Conservation (phyloP, 2,329 filamentous ascomycete genomes). For the Didymella keratinophila region DNA sequence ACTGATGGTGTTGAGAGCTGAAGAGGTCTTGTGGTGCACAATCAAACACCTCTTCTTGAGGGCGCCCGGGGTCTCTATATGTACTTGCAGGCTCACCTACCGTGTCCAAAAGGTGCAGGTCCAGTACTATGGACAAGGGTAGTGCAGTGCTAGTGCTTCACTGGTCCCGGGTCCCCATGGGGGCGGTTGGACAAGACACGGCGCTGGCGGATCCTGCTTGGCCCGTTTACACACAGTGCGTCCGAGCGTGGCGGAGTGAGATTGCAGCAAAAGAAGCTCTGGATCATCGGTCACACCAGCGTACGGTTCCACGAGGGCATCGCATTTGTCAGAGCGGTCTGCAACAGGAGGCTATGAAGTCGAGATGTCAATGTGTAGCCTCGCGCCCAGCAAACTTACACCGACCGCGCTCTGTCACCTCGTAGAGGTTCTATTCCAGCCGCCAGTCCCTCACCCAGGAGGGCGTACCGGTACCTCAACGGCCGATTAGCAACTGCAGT, state of each 20-base stretch:
- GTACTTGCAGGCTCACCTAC: slow-evolving; percentile 31
- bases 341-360: neutral
- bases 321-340: slow-evolving; percentile 28
- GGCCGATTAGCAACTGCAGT: slow-evolving; percentile 21
- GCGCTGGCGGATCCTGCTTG: slow-evolving; percentile 38
- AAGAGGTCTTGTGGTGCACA: slow-evolving; percentile 29
- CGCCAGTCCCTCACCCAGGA: slow-evolving; percentile 17
- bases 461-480: slow-evolving; percentile 24
- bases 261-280: slow-evolving; percentile 18
- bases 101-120: slow-evolving; percentile 12
- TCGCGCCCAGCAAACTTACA: slow-evolving; percentile 2
- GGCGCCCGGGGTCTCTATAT: slow-evolving; percentile 40
- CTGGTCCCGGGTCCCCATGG: slow-evolving; percentile 44
- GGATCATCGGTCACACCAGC: slow-evolving; percentile 32
- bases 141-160: slow-evolving; percentile 24
- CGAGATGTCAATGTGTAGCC: slow-evolving; percentile 4
- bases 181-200: slow-evolving; percentile 44
- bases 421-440: slow-evolving; percentile 29
- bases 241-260: slow-evolving; percentile 40
- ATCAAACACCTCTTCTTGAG: slow-evolving; percentile 15
- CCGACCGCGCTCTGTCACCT: neutral
- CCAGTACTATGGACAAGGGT: slow-evolving; percentile 17
- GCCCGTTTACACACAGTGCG: slow-evolving; percentile 30
- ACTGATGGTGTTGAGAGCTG: slow-evolving; percentile 18
- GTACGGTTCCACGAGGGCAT: slow-evolving; percentile 28